Evolutionary conservation across 805 yeast genomes (phyloP), one percentile per base, ranked within the genome.

Genomic region (Naumovozyma dairenensis): DNA sequence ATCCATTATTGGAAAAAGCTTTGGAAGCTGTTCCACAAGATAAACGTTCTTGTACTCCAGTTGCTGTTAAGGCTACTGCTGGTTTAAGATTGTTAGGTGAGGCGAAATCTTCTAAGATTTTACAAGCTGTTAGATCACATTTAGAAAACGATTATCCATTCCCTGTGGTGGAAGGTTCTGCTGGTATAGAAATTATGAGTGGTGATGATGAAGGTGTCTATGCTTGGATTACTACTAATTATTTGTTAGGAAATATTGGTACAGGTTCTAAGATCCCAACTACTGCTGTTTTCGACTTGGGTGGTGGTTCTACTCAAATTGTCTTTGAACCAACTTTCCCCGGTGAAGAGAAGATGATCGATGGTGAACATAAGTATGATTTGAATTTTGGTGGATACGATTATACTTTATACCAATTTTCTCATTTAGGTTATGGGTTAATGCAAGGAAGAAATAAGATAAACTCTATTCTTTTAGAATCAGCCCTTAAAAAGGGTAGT

Each of bases 281-380:
- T 9, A 94, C 94, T 32, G 98, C 97, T 16, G 94, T 92, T 8
- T 92, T 92, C 53, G 99, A 92, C 59, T 72, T 92, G 39, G 99
- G 98, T 48, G 98, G 98, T 51, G 97, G 97, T 4, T 85, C 96
- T 5, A 92, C 99, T 10, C 98, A 93, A 64, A 86, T 92, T 63
- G 99, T 92, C 5, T 92, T 92, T 59, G 97, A 92, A 66, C 99
- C 99, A 16, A 70, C 71, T n/a, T 76, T 77, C 53, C 59, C 65
- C 34, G 65, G 72, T 28, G 67, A 69, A 30, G 80, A 77, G 48
- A 55, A 65, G 43, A 72, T 89, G 80, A 62, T 71, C 31, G 86
- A 78, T 9, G 94, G 96, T 38, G 96, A 87, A 53, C 94, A 85
- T 63, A 82, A 83, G 59, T 86, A 77, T 55, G 72, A 72, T 42